Evolutionary conservation across 1,284 basidiomycete species (phyloP), one percentile per base, ranked within the genome.

Genomic region (Trichosporon coremiiforme): DNA sequence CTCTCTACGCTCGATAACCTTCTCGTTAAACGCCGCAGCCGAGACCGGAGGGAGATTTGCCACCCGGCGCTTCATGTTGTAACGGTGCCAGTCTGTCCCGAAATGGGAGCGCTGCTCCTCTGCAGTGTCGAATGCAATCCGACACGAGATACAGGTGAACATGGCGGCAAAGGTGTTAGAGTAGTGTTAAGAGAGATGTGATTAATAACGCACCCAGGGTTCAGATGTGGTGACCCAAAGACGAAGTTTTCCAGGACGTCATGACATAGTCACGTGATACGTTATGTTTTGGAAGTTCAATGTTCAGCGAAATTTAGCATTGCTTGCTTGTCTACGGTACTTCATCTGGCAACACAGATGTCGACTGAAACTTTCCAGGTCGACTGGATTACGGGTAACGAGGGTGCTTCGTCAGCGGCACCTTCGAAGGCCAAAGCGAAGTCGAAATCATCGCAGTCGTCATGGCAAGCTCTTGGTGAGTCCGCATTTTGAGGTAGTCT

Each of bases 51-150:
- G 91, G 1, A 99, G 87, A 15, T 88, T 90, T 8, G 97, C 95
- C 20, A 98, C 93, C 47, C 95, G 90, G 73, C 97, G 91, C 85
- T 98, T 98, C 90, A 98, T 95, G 83, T 99, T 99, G 85, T 99
- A 99, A 66, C 95, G 87, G 84, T 99, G 97, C 82, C 93, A 90
- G 83, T 99, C 97, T 45, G 94, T 94, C 75, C 90, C 89, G 83
- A 97, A 98, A 82, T 99, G 97, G 0, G 86, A 85, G 72, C 97
- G 88, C 85, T 99, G 97, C 67, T 94, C 92, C 66, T 91, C 90
- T 10, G 94, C 89, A 29, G 90, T 88, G 66, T 87, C 84, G 82
- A 98, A 98, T 1, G 93, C 95, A 77, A 99, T 91, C 7, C 90
- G 87, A 84, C 96, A 99, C 75, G 94, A 93, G 22, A 97, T 86